A percentile compares a stretch with the other conserved stretches of the same genome.
Evolutionary conservation across 176 grass and related monocot genomes (phyloP).

Genomic region (Dactylis glomerata): DNA sequence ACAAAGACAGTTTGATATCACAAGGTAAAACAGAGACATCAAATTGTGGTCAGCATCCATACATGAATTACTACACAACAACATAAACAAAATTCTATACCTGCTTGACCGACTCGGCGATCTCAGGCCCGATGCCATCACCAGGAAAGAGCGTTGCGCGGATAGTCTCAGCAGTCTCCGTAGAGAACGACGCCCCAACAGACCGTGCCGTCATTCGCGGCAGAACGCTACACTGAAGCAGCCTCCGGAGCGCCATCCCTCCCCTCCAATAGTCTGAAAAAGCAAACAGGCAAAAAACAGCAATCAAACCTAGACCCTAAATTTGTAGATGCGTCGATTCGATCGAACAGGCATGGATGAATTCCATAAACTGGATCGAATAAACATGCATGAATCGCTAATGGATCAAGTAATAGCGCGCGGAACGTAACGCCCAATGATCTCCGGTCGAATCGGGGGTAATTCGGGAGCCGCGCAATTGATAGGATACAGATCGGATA

Average conservation of each 20-base stretch:
- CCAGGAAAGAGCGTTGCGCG: conserved; percentile 89
- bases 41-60: background rate
- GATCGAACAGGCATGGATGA: background rate
- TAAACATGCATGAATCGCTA: background rate
- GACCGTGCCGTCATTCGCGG: conserved; percentile 33
- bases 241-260: conserved; percentile 50
- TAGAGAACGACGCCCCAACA: conserved; percentile 33
- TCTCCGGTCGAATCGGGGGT: conserved; percentile 1
- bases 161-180: conserved; percentile 38
- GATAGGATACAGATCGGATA: background rate
- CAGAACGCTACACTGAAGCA: conserved; percentile 48
- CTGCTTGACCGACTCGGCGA: conserved; percentile 87
- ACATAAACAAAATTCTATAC: conserved; percentile 9
- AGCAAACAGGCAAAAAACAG: background rate
- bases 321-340: background rate
- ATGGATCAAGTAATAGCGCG: background rate
- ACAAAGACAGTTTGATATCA: background rate
- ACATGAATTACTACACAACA: background rate
- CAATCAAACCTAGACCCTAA: conserved; percentile 32
- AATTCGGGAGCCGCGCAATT: background rate
- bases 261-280: conserved; percentile 20
- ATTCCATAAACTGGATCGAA: background rate
- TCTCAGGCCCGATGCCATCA: conserved; percentile 94
- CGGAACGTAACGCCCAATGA: background rate
- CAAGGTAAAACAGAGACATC: background rate